Conservation (phyloP, 768 basidiomycete genomes). For the Roridomyces roridus region DNA sequence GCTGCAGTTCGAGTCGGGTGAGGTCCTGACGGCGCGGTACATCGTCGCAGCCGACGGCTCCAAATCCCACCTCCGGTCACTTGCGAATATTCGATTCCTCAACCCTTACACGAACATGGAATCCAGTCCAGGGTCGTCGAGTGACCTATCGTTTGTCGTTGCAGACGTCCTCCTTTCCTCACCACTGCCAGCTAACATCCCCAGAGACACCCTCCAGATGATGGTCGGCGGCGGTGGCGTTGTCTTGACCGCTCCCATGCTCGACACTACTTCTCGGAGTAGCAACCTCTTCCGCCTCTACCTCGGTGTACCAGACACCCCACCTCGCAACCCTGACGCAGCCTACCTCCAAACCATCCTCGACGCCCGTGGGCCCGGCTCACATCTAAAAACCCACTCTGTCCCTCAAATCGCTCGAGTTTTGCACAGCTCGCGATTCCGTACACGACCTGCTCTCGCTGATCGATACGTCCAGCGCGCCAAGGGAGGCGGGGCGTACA, state of each 20-base stretch:
- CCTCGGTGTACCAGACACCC: conserved; percentile 16
- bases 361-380: conserved; percentile 12
- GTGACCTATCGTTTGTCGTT: conserved; percentile 15
- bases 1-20: conserved; percentile 47
- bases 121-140: neutral
- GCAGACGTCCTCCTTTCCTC: neutral
- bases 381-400: neutral
- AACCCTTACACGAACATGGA: conserved; percentile 11
- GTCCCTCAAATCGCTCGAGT: conserved; percentile 26
- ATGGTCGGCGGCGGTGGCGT: conserved; percentile 11
- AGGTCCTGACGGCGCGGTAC: conserved; percentile 41
- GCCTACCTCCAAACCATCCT: conserved; percentile 14
- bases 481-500: conserved; percentile 11
- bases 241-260: conserved; percentile 13
- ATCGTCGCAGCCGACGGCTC: conserved; percentile 53
- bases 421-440: conserved; percentile 45
- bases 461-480: conserved; percentile 27
- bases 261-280: too few species aligned
- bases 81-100: conserved; percentile 2
- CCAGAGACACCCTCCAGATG: conserved; percentile 2
- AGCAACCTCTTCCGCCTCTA: conserved; percentile 12
- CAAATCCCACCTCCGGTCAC: conserved; percentile 37
- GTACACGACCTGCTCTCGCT: conserved; percentile 43
- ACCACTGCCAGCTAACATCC: neutral
- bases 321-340: conserved; percentile 9